Percentiles rank a stretch among this genome's conserved stretches.
phyloP scores from a whole-genome alignment of 371 early-diverging fungal genomes.

The Syncephalastrum racemosum region DNA sequence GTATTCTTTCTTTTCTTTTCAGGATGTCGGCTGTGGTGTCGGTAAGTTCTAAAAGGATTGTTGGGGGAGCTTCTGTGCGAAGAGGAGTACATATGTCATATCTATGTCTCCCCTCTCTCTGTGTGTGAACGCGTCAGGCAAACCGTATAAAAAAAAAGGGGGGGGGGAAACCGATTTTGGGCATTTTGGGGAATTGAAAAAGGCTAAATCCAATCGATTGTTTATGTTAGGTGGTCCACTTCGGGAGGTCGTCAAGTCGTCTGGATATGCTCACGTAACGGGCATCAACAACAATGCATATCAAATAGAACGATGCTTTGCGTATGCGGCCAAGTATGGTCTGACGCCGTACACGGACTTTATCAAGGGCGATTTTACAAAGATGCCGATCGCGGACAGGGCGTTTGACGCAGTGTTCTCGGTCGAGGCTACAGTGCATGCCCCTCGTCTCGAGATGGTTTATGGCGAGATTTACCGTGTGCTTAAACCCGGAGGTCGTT shows the following conservation, averaged over 20 bases:
- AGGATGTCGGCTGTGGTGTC: constrained; percentile 82
- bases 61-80: too few relatives aligned
- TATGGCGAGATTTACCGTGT: constrained; percentile 77
- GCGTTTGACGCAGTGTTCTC: constrained; percentile 75
- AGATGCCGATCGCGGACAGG: constrained; percentile 68
- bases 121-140: too few relatives aligned
- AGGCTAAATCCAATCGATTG: background rate
- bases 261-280: constrained; percentile 68
- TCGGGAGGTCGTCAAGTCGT: constrained; percentile 72
- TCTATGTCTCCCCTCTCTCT: too few relatives aligned
- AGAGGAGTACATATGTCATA: too few relatives aligned
- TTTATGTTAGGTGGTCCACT: constrained; percentile 60
- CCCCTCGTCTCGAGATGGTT: constrained; percentile 63
- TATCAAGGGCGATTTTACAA: constrained; percentile 73
- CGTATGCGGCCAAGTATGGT: constrained; percentile 61
- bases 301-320: constrained; percentile 73
- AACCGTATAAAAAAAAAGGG: background rate
- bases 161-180: background rate
- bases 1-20: background rate
- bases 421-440: constrained; percentile 79
- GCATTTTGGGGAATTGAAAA: background rate
- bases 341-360: constrained; percentile 49
- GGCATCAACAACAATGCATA: constrained; percentile 86
- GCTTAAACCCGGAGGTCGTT: constrained; percentile 73
- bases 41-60: constrained; percentile 38